phyloP scores from a whole-genome alignment of 805 yeast genomes.

The Cyberlindnera veronae region DNA sequence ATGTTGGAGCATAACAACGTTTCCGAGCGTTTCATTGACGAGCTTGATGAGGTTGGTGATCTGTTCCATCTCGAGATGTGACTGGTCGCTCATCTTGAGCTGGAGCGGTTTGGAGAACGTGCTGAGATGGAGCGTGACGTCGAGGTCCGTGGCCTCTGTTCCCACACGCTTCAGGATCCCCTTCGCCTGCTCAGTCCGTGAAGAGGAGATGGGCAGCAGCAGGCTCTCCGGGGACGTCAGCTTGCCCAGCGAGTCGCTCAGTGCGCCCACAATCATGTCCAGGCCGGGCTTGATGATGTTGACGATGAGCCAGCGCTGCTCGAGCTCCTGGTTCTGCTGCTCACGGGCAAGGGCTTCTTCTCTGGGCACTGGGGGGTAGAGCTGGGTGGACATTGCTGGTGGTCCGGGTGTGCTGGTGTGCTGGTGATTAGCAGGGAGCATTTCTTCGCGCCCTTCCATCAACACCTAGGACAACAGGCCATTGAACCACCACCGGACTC shows the following conservation, averaged over 20 bases:
- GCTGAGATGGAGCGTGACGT: slow-evolving; percentile 36
- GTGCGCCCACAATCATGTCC: slow-evolving; percentile 43
- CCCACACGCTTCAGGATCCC: slow-evolving; percentile 60
- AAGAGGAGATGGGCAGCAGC: slow-evolving; percentile 55
- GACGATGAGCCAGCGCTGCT: slow-evolving; percentile 45
- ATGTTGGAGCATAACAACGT: slow-evolving; percentile 36
- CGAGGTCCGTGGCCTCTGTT: slow-evolving; percentile 47
- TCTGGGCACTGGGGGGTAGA: slow-evolving; percentile 30
- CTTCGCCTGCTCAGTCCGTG: slow-evolving; percentile 52
- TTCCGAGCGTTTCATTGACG: slow-evolving; percentile 25
- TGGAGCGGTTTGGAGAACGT: slow-evolving; percentile 38
- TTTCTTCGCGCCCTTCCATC: too few relatives aligned
- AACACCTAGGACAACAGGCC: too few relatives aligned
- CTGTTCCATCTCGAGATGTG: slow-evolving; percentile 38
- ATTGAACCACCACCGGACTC: too few relatives aligned
- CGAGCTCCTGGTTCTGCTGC: slow-evolving; percentile 19
- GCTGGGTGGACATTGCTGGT: slow-evolving; percentile 31
- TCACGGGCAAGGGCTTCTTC: slow-evolving; percentile 7
- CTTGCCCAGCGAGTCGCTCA: slow-evolving; percentile 38
- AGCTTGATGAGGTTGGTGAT: slow-evolving; percentile 34
- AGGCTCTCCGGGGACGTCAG: slow-evolving; percentile 39
- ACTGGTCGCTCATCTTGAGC: slow-evolving; percentile 36
- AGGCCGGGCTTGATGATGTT: slow-evolving; percentile 46
- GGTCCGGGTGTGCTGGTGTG: not conserved
- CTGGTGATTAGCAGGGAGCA: too few relatives aligned